A percentile compares a stretch with the other conserved stretches of the same genome.
These are phyloP conservation scores for Lactarius hatsudake DNA, from an alignment of 768 basidiomycete species.

Conservation along the genomic window DNA sequence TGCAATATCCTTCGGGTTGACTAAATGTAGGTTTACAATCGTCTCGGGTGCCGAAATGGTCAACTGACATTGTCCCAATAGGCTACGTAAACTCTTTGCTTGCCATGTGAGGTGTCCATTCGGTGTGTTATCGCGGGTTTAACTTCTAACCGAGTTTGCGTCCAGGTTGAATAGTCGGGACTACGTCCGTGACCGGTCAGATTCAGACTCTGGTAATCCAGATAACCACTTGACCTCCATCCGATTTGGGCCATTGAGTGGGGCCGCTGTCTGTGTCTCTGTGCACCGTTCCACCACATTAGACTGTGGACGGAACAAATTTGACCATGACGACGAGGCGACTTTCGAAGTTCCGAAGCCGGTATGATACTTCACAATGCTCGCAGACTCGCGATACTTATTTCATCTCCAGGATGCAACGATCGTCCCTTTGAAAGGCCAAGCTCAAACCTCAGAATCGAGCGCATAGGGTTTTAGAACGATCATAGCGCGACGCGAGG, in stretches of 20 bases:
- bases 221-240: not conserved
- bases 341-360: not conserved
- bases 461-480: not conserved
- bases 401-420: not conserved
- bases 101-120: no score
- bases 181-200: not conserved
- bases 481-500: not conserved
- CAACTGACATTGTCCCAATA: no score
- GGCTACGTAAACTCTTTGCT: no score
- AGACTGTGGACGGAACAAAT: not conserved
- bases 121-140: no score
- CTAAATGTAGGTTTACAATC: no score
- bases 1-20: no score
- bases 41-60: no score
- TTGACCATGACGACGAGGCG: no score
- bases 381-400: no score
- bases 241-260: not conserved
- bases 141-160: no score
- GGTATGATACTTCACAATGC: not conserved
- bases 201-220: no score
- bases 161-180: no score
- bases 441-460: not conserved
- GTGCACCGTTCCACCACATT: not conserved
- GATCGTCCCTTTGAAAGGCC: not conserved
- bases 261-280: not conserved